Evolutionary conservation across 164 flowering plant genomes (phyloP).

Genomic region (Hamamelis virginiana): DNA sequence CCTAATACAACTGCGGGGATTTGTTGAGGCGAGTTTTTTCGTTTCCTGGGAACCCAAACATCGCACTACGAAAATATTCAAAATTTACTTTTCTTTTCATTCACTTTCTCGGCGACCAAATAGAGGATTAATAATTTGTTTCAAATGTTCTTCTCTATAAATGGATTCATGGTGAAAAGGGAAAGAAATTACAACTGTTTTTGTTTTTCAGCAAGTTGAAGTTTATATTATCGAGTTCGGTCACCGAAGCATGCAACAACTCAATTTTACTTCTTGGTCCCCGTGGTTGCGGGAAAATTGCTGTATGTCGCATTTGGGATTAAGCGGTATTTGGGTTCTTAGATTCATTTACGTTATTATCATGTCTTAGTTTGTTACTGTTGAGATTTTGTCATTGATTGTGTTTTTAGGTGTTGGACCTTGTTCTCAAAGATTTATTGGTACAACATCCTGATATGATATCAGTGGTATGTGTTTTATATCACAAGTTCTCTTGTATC

Average conservation of each 20-base stretch:
- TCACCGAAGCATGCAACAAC: constrained; percentile 83
- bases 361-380: not conserved
- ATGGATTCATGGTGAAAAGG: no score
- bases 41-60: not conserved
- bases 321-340: not conserved
- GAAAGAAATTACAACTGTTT: not conserved
- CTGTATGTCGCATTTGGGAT: constrained; percentile 34
- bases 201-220: constrained; percentile 71
- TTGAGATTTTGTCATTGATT: not conserved
- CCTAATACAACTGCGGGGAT: not conserved
- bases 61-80: no score
- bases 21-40: no score
- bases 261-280: constrained; percentile 87
- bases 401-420: constrained; percentile 71
- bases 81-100: not conserved
- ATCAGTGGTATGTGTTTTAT: constrained; percentile 57
- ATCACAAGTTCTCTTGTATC: not conserved
- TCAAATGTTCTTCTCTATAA: no score
- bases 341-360: not conserved
- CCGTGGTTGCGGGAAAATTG: constrained; percentile 86
- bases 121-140: no score
- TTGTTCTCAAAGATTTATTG: constrained; percentile 67
- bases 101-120: no score
- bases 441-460: constrained; percentile 62
- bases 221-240: constrained; percentile 72